Conservation (phyloP, 2,329 filamentous ascomycete species). For the Plenodomus tracheiphilus region DNA sequence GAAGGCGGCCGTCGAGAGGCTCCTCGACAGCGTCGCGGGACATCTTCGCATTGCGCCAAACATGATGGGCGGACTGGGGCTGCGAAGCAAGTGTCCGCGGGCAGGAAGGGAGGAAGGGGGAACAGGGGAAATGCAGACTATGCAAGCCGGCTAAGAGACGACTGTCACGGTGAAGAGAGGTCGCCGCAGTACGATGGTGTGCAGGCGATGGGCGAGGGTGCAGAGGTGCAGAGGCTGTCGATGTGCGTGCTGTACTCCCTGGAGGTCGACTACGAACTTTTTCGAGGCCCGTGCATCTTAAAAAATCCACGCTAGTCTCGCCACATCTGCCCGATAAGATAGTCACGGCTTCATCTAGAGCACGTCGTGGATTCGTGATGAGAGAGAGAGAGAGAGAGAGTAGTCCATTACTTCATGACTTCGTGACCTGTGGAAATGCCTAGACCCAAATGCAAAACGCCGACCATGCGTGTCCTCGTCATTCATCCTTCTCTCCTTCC, state of each 20-base stretch:
- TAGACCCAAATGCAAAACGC: neutral
- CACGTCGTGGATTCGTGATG: too few species aligned
- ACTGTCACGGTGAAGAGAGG: constrained; percentile 5
- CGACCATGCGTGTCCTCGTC: neutral
- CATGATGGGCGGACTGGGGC: constrained; percentile 44
- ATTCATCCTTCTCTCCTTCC: too few species aligned
- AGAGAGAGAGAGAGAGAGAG: too few species aligned
- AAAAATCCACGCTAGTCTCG: constrained; percentile 14
- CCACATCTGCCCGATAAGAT: constrained; percentile 18
- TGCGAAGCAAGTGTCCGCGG: constrained; percentile 10
- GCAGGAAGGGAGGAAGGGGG: constrained; percentile 13
- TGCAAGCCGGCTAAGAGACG: neutral
- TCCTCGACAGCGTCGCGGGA: constrained; percentile 42
- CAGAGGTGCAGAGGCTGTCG: constrained; percentile 17
- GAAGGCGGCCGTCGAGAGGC: constrained; percentile 27
- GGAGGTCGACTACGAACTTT: constrained; percentile 19
- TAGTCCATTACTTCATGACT: too few species aligned
- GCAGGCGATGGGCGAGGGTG: constrained; percentile 17
- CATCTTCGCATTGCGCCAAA: constrained; percentile 47
- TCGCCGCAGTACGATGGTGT: constrained; percentile 6
- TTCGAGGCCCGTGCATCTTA: constrained; percentile 22
- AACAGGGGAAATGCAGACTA: neutral
- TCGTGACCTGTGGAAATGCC: constrained; percentile 1
- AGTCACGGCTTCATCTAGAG: neutral
- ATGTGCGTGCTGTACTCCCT: constrained; percentile 11